Base-by-base conservation (phyloP, 176 grass and related monocot species). In the Aegilops speltoides region DNA sequence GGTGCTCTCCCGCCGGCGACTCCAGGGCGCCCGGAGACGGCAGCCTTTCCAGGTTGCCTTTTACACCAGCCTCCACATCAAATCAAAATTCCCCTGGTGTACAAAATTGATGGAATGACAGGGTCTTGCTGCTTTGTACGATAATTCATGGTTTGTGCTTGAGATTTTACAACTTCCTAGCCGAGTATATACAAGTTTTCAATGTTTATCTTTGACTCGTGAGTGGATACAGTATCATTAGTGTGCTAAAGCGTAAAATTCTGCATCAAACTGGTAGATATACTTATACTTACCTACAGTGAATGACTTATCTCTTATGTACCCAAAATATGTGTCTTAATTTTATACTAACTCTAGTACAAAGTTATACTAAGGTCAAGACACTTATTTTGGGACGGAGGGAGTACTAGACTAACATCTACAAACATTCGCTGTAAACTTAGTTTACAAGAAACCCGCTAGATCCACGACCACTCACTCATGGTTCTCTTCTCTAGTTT, bases 1-100 rank as follows among this genome's bases (percentile, higher is more conserved):
- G 86, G 64, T 93, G 91, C 83, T 92, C 80, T 65, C 76, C 91
- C 10, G 69, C 57, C 83, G 83, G 90, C 34, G 87, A 98, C 40
- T 70, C 89, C 81, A 83, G 60, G 38, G 20, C 74, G 40, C 29
- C 86, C 41, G 89, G 89, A 17, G 87, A 96, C 79, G 71, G 66
- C 46, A 74, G 45, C 29, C 20, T 31, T 0, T 87, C 89, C 81
- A 91, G 89, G 89, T 91, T 76, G 48, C 36, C 8, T 43, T 9
- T 40, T 71, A 14, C 15, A 48, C 31, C 81, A 24, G 13, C 7
- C 71, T 60, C 31, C 31, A 4, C 31, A 14, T 67, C 7, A 37
- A 56, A 54, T 54, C 50, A 7, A 54, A 54, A 54, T 15, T 64
- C 59, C 28, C 2, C 14, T 12, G 75, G 8, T 68, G 59, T 77